Base-by-base conservation (phyloP, 164 flowering plant species). In the Piper longum region DNA sequence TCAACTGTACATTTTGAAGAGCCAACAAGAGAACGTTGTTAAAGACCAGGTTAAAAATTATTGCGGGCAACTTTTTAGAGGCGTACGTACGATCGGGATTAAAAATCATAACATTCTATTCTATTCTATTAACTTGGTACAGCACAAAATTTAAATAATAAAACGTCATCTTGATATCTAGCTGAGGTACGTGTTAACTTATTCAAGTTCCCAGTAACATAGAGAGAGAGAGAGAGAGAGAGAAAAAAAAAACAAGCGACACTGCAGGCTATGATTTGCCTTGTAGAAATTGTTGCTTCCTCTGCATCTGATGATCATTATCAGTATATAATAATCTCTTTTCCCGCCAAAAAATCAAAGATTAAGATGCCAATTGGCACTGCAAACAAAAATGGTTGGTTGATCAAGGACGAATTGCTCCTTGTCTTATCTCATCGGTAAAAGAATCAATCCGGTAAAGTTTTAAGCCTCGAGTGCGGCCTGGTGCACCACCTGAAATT, bases 401-500 rank as follows among this genome's bases (percentile, higher is more conserved):
- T 63, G 19, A 63, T 39, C 41, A 63, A 5, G 44, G 16, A 45
- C 62, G 17, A 59, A 57, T 58, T n/a, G 52, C 19, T 13, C 48
- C 61, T 13, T 69, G 62, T 59, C 77, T 62, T 57, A 74, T 67
- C 54, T 70, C 74, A 26, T 78, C 78, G 4, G 78, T 73, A 68
- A 76, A 69, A 19, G 78, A 70, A 41, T 81, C 78, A 4, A 77
- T 63, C 11, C 82, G 61, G 57, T 77, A 75, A 56, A 85, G 44
- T 52, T 79, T 74, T 26, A 92, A 70, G 48, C 96, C 97, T 74
- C 96, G 79, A 44, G 97, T 88, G 74, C 95, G 81, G 18, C 90
- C 89, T 4, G 95, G 98, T 14, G 95, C 90, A 17, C 98, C 97
- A 54, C 96, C 97, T 71, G 80, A 84, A n/a, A 86, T 72, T 3